phyloP scores from a whole-genome alignment of 257 asterid species.

The Euphrasia confusa region DNA sequence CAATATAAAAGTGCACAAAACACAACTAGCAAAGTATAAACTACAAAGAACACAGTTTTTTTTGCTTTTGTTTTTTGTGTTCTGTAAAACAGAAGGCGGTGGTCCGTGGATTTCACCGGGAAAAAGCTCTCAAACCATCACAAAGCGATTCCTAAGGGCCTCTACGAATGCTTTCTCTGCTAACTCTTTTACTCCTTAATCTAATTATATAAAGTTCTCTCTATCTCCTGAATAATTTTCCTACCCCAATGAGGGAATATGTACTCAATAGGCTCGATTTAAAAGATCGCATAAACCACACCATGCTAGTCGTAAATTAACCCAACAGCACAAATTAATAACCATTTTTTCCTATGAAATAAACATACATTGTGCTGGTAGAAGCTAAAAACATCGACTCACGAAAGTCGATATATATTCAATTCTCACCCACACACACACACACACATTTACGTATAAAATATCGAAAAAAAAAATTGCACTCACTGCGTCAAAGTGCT shows the following conservation, averaged over 20 bases:
- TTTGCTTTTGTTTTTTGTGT: background rate
- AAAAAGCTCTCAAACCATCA: no score
- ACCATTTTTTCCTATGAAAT: background rate
- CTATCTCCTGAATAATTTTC: background rate
- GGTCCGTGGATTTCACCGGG: no score
- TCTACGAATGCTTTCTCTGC: background rate
- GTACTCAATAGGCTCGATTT: background rate
- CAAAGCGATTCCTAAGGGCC: no score
- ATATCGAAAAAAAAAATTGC: background rate
- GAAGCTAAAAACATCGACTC: conserved; percentile 6
- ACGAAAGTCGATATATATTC: background rate
- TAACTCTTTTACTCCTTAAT: background rate
- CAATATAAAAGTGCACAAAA: background rate
- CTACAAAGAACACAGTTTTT: background rate
- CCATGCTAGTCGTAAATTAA: background rate
- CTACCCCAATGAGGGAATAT: background rate
- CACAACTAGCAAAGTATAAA: conserved; percentile 1
- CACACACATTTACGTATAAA: background rate
- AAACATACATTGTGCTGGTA: background rate
- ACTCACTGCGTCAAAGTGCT: conserved; percentile 68
- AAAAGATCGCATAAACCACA: background rate
- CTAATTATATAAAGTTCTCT: background rate
- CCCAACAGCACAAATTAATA: conserved; percentile 1
- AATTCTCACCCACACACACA: background rate
- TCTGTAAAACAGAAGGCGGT: no score